Evolutionary conservation across 306 rosid genomes (phyloP), one percentile per base, ranked within the genome.

Genomic region (Delonix regia): DNA sequence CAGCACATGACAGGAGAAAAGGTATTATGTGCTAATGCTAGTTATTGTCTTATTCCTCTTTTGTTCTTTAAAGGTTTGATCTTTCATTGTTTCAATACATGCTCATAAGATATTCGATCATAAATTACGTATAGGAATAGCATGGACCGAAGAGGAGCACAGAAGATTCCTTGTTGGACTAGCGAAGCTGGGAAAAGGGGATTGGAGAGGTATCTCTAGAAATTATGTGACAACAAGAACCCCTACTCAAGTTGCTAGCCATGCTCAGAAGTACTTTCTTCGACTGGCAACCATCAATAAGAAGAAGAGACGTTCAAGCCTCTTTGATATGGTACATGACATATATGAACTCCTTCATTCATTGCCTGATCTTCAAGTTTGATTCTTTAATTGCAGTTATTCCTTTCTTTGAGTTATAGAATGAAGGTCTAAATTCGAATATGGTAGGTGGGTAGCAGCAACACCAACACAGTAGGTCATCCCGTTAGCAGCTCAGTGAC

Each of bases 141-240:
- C 98, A 56, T 95, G 99, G 99, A 92, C 97, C 73, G 98, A 91
- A 83, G 98, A 95, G 47, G 99, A 95, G 73, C 99, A 95, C 59
- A 39, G 93, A 78, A 87, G 76, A 71, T 95, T 95, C 79, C 89
- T 95, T 4, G 25, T 87, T 56, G 99, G 99, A 81, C 90, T 95
- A 16, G 90, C 91, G 80, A 95, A 88, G 81, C 81, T 95, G 6
- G 99, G 98, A 42, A 91, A 89, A 79, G 99, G 99, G 9, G 95
- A 95, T 13, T 95, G 99, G 99, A 91, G 98, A 47, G 98, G 98
- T 16, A 95, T 95, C 68, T 89, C 99, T 2, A 87, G 83, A 79
- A 85, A 85, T 65, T 95, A 83, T 16, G 99, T 95, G 18, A 89
- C 90, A 0, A 82, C 97, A 39, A 95, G 94, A 89, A 91, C 99